Conservation (phyloP, 805 yeast species). For the Ogataea neopini region DNA sequence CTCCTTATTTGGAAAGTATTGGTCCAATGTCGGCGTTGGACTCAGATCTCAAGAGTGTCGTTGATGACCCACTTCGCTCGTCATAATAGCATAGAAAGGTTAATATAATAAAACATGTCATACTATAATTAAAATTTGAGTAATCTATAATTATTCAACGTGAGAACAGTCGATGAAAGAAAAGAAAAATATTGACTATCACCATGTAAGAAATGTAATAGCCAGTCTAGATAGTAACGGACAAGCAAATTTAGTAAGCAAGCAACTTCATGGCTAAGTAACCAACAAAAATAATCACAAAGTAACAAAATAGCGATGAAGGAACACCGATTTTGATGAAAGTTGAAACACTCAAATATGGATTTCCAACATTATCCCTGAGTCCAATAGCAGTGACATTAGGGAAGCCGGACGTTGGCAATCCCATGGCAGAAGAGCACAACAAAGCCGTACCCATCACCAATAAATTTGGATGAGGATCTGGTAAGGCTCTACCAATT, state of each 20-base stretch:
- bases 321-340: slow-evolving; percentile 93
- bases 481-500: slow-evolving; percentile 72
- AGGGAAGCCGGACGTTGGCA: slow-evolving; percentile 97
- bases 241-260: slow-evolving; percentile 40
- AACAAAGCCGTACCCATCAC: slow-evolving; percentile 65
- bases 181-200: neutral
- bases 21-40: too few species aligned
- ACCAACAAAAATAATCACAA: slow-evolving; percentile 76
- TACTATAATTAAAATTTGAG: too few species aligned
- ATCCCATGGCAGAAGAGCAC: slow-evolving; percentile 95
- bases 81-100: neutral
- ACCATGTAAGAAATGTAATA: neutral
- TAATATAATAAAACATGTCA: too few species aligned
- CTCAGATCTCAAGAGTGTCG: neutral
- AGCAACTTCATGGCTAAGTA: slow-evolving; percentile 65
- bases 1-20: too few species aligned
- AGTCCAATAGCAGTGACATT: slow-evolving; percentile 95
- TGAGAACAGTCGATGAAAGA: neutral
- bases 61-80: neutral
- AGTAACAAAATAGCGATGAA: slow-evolving; percentile 72
- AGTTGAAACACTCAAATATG: slow-evolving; percentile 81
- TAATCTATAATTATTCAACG: too few species aligned
- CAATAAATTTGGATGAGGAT: slow-evolving; percentile 83
- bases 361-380: slow-evolving; percentile 89
- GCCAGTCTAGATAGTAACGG: neutral